Base-by-base conservation (phyloP, 2,329 filamentous ascomycete species). In the Penicillium sclerotigenum region DNA sequence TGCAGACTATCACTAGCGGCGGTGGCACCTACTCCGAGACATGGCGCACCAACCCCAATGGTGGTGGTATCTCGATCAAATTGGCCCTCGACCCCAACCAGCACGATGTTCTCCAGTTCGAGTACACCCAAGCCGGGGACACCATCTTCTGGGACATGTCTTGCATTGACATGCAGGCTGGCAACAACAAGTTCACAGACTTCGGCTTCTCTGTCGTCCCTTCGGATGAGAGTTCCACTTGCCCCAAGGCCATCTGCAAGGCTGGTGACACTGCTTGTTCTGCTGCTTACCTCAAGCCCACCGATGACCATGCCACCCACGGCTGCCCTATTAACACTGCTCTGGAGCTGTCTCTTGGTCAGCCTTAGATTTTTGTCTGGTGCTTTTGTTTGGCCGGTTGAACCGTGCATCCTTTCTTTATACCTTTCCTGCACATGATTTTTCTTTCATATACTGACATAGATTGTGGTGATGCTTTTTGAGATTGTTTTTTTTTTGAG, bases 61-160 rank as follows among this genome's bases (percentile, higher is more conserved):
- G 73, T 42, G 75, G 75, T 42, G 75, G 74, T 59, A 62, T 76
- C 59, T 76, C 73, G 46, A 75, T 77, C 68, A 77, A 77, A 70
- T 64, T 77, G 37, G 65, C 74, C 56, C 67, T 68, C 58, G 55
- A 59, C 20, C 60, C 65, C 20, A 56, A 61, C 48, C 69, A 72
- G 58, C 37, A 58, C 53, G 67, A 75, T 22, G 69, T 77, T 43
- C 72, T 76, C n/a, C 75, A 77, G 68, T 76, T 74, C 61, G 72
- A 75, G 63, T 75, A 75, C 66, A 75, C 72, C 54, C 55, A 67
- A 37, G 43, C 59, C 10, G 51, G 55, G 33, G 67, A 69, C 38
- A 72, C 65, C 28, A 68, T 75, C 61, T 74, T 61, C 68, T 75
- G 72, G 70, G 73, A 75, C 58, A 62, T 75, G n/a, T 75, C 73